Evolutionary conservation across 257 asterid species (phyloP).

Genomic region (Nemophila menziesii): DNA sequence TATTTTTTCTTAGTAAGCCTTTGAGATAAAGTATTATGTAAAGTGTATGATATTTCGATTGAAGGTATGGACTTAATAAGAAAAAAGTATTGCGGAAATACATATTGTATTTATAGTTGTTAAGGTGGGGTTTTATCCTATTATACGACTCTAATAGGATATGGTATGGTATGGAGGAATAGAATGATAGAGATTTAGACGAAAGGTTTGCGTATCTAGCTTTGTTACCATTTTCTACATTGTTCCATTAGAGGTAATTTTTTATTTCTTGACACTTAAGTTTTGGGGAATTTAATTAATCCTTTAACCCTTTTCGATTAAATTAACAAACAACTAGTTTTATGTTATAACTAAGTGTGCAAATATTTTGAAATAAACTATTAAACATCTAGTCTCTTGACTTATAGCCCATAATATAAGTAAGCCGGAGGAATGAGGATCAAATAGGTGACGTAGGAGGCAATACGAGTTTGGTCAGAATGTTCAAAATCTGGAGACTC

Average conservation of each 20-base stretch:
- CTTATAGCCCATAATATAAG: no score
- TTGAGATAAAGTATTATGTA: not conserved
- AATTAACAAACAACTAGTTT: no score
- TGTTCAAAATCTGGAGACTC: no score
- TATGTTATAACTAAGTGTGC: no score
- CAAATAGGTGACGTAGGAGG: no score
- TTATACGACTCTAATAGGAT: conserved; percentile 14
- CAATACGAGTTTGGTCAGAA: no score
- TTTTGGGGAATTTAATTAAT: not conserved
- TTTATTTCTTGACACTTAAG: not conserved
- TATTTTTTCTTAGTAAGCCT: not conserved
- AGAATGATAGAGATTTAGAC: conserved; percentile 13
- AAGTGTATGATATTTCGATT: not conserved
- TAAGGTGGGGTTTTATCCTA: conserved; percentile 3
- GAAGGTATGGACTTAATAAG: not conserved
- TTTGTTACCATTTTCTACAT: not conserved
- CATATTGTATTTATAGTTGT: conserved; percentile 6
- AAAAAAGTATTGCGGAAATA: not conserved
- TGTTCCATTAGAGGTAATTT: not conserved
- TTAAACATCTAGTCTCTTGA: no score
- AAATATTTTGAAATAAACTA: no score
- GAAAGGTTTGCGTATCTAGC: conserved; percentile 7
- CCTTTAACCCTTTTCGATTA: no score
- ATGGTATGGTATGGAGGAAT: conserved; percentile 8
- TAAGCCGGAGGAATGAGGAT: no score